phyloP scores from a whole-genome alignment of 73 alveolate genomes.

The Paramecium tetraurelia region DNA sequence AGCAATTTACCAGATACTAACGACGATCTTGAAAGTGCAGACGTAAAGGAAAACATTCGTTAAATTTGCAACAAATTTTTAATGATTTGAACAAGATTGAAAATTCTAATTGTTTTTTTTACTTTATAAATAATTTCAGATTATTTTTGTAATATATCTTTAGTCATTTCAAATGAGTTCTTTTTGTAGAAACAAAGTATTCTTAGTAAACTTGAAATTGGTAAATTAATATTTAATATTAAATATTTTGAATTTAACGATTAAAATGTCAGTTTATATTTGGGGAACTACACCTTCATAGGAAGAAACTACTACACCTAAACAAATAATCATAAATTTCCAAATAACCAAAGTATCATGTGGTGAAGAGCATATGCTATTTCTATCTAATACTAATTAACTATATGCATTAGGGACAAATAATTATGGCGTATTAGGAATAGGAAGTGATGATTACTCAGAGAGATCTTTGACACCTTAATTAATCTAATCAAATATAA shows the following conservation, averaged over 20 bases:
- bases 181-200: not conserved
- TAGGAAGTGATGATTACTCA: constrained; percentile 25
- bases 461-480: not conserved
- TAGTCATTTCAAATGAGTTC: not conserved
- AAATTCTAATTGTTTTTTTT: not conserved
- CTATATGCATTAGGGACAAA: constrained; percentile 18
- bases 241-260: constrained; percentile 40
- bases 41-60: not conserved
- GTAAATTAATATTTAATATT: not conserved
- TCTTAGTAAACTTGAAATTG: not conserved
- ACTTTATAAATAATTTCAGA: not conserved
- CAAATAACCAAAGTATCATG: not conserved
- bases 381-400: not conserved
- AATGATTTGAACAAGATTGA: not conserved
- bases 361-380: constrained; percentile 34
- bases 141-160: too few species aligned
- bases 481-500: not conserved
- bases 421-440: constrained; percentile 44
- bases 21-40: not conserved
- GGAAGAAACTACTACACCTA: not conserved
- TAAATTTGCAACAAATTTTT: not conserved
- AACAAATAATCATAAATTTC: not conserved
- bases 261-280: constrained; percentile 27
- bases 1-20: not conserved
- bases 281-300: constrained; percentile 41